Conservation (phyloP, 2,329 filamentous ascomycete genomes). For the Monilinia aucupariae region DNA sequence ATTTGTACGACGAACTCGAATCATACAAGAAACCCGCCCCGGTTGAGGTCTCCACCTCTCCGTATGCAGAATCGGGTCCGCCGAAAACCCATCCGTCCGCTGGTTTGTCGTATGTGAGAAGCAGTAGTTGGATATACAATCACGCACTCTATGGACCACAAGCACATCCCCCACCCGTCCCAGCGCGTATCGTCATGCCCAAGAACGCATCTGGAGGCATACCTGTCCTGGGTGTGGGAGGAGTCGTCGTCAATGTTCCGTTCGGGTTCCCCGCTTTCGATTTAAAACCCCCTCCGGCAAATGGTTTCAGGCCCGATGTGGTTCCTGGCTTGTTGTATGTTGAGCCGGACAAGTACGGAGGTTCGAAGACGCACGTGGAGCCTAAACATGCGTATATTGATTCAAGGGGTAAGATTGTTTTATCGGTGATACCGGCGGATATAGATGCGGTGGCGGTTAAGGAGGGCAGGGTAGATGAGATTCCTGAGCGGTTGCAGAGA, state of each 20-base stretch:
- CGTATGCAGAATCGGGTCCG: slow-evolving; percentile 44
- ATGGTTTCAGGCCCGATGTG: neutral
- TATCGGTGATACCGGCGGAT: slow-evolving; percentile 28
- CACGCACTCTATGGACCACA: slow-evolving; percentile 58
- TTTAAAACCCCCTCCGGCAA: neutral
- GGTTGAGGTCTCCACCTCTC: slow-evolving; percentile 32
- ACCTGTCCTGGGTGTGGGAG: slow-evolving; percentile 32
- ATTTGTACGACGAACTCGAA: neutral
- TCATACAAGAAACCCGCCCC: neutral
- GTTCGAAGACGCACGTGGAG: slow-evolving; percentile 32
- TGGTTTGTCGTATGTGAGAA: slow-evolving; percentile 56
- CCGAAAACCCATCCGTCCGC: slow-evolving; percentile 61
- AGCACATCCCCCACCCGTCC: slow-evolving; percentile 44
- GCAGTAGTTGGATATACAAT: slow-evolving; percentile 50
- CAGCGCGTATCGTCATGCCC: slow-evolving; percentile 52
- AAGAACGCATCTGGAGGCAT: slow-evolving; percentile 35
- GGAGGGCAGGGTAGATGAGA: slow-evolving; percentile 27
- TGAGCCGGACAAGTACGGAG: slow-evolving; percentile 32
- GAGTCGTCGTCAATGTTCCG: slow-evolving; percentile 31
- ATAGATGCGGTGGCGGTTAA: slow-evolving; percentile 29
- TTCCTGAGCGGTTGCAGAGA: slow-evolving; percentile 10
- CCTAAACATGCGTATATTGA: slow-evolving; percentile 30
- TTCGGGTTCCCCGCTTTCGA: slow-evolving; percentile 4
- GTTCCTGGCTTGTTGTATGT: slow-evolving; percentile 26
- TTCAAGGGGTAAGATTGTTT: slow-evolving; percentile 29